phyloP scores from a whole-genome alignment of 495 filamentous ascomycete species.

The Parmelia sp. region DNA sequence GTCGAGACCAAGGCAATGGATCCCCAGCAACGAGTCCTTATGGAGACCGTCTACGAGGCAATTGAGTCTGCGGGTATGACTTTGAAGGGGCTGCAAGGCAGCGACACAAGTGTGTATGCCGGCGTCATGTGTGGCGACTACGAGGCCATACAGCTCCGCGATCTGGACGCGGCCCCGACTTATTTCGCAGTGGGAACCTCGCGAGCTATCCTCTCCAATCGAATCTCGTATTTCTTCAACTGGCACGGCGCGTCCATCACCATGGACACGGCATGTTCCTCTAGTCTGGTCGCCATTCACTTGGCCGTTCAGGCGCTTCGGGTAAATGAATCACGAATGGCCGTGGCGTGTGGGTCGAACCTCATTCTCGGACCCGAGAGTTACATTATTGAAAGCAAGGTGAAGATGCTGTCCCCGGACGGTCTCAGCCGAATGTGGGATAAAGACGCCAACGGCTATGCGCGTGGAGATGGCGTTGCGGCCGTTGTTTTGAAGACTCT shows the following conservation, averaged over 20 bases:
- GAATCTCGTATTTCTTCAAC: constrained; percentile 51
- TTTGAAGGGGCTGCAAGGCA: constrained; percentile 25
- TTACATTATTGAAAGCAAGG: constrained; percentile 43
- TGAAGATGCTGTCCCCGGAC: constrained; percentile 30
- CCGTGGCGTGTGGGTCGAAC: constrained; percentile 50
- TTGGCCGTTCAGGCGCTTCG: constrained; percentile 44
- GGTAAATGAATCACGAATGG: constrained; percentile 41
- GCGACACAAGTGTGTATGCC: constrained; percentile 29
- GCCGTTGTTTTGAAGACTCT: constrained; percentile 39
- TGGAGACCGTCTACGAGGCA: constrained; percentile 56
- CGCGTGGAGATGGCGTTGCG: constrained; percentile 41
- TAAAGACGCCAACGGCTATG: constrained; percentile 36
- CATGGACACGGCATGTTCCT: constrained; percentile 52
- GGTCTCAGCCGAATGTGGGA: constrained; percentile 37
- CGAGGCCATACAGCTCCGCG: constrained; percentile 28
- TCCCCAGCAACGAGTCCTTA: constrained; percentile 33
- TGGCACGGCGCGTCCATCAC: constrained; percentile 47
- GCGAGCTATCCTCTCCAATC: constrained; percentile 42
- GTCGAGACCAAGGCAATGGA: constrained; percentile 39
- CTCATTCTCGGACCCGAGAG: constrained; percentile 53
- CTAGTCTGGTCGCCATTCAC: constrained; percentile 46
- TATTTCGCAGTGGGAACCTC: constrained; percentile 43
- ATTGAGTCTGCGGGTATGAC: constrained; percentile 48
- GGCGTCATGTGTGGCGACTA: constrained; percentile 37
- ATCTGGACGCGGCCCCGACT: constrained; percentile 31